Conservation (phyloP, 2,329 filamentous ascomycete species). For the Xylariaceae sp. region DNA sequence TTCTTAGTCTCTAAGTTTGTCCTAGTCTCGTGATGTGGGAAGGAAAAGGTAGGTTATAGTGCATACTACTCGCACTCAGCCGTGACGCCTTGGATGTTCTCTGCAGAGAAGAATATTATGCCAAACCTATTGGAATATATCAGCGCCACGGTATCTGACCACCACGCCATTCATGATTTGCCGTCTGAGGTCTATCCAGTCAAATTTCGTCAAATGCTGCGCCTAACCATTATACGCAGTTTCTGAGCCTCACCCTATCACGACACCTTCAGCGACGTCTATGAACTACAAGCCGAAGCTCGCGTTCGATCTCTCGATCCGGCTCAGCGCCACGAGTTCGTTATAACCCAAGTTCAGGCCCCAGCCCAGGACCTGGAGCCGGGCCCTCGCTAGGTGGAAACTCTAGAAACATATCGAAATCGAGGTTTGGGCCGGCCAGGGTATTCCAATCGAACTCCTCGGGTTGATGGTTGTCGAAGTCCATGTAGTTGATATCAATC, state of each 20-base stretch:
- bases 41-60: not conserved
- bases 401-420: constrained; percentile 66
- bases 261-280: constrained; percentile 8
- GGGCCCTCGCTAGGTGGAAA: constrained; percentile 58
- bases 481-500: constrained; percentile 53
- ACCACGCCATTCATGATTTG: not conserved
- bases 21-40: not conserved
- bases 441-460: constrained; percentile 63
- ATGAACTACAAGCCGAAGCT: constrained; percentile 9
- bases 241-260: constrained; percentile 2
- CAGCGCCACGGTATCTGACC: not conserved
- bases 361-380: constrained; percentile 23
- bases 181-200: not conserved
- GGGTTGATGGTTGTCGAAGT: constrained; percentile 49
- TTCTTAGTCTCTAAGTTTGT: not conserved
- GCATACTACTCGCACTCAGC: not conserved
- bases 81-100: not conserved
- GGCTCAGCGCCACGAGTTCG: constrained; percentile 24
- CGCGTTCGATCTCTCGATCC: constrained; percentile 23
- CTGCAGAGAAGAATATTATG: too few relatives aligned
- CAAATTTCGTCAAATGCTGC: not conserved
- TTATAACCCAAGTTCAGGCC: constrained; percentile 19
- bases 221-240: not conserved
- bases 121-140: not conserved
- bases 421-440: constrained; percentile 59